Evolutionary conservation across 2,329 filamentous ascomycete genomes (phyloP), one percentile per base, ranked within the genome.

Genomic region (Pseudonectria buxi): DNA sequence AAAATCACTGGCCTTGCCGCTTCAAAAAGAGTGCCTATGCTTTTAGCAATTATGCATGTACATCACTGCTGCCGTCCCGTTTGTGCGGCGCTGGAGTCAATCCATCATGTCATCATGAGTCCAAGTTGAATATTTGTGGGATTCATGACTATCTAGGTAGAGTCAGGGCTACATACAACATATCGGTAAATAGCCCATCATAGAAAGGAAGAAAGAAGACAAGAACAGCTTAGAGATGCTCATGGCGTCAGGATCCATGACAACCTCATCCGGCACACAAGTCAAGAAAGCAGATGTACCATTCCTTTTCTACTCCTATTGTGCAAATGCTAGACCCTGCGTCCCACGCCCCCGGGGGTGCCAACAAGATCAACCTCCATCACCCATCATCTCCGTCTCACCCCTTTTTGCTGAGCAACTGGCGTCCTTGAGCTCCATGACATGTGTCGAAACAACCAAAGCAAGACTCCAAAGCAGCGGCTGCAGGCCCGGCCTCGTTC

Each of bases 221-320:
- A n/a, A n/a, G n/a, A n/a, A n/a, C n/a, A n/a, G 24, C 24, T n/a
- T 14, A 16, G 45, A 50, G 50, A 49, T 52, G 46, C n/a, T 30
- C 28, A 16, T 15, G n/a, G n/a, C n/a, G n/a, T 10, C 28, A 30
- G 14, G 26, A 28, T 10, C 10, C 12, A 30, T 18, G 28, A 22
- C 9, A 9, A 9, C 18, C 18, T 22, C 18, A 22, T 9, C 5
- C 18, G 9, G 18, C 18, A 22, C 18, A 22, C 18, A 22, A 22
- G 5, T 22, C 9, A 22, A 22, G 18, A 22, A 53, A 55, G 53
- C 52, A 50, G 56, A 40, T 47, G 52, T 52, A 44, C 47, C 53
- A 54, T 59, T 54, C 51, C 56, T 57, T 57, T 55, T 55, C 56
- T 58, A 59, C 54, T 58, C 55, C 56, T 54, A 52, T 45, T 56